Conservation (phyloP, 1,284 basidiomycete genomes). For the Irpex sp. region DNA sequence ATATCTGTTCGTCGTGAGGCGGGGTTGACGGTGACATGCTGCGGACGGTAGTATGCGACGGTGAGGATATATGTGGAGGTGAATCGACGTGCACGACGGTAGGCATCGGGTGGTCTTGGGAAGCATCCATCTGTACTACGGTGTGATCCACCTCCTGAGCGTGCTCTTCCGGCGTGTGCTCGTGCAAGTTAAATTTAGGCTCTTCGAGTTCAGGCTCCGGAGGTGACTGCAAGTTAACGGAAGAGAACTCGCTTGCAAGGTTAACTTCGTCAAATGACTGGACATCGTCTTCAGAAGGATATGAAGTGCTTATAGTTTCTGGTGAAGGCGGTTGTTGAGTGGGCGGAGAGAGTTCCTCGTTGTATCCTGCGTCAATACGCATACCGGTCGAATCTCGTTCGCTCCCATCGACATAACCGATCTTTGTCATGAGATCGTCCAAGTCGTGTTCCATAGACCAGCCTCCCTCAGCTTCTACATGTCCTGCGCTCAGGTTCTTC, state of each 20-base stretch:
- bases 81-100: conserved; percentile 19
- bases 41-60: conserved; percentile 2
- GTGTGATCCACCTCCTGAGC: conserved; percentile 32
- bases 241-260: conserved; percentile 39
- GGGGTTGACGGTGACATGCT: conserved; percentile 1
- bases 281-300: conserved; percentile 17
- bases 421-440: conserved; percentile 20
- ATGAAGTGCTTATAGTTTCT: conserved; percentile 18
- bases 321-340: conserved; percentile 20
- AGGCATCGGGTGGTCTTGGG: conserved; percentile 28
- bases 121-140: conserved; percentile 44
- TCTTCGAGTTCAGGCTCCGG: conserved; percentile 13
- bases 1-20: not conserved
- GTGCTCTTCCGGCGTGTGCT: conserved; percentile 1
- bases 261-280: conserved; percentile 28
- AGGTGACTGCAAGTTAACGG: conserved; percentile 33
- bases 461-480: conserved; percentile 9
- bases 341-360: conserved; percentile 20
- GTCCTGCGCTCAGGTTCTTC: conserved; percentile 32
- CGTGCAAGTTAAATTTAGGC: not conserved
- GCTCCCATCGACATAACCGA: conserved; percentile 28
- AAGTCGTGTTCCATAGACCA: conserved; percentile 18
- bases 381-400: conserved; percentile 56
- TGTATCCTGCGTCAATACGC: conserved; percentile 40
- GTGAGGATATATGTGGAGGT: conserved; percentile 8